Evolutionary conservation across 2,329 filamentous ascomycete genomes (phyloP), one percentile per base, ranked within the genome.

Genomic region (Ophiocordyceps camponoti-floridani): DNA sequence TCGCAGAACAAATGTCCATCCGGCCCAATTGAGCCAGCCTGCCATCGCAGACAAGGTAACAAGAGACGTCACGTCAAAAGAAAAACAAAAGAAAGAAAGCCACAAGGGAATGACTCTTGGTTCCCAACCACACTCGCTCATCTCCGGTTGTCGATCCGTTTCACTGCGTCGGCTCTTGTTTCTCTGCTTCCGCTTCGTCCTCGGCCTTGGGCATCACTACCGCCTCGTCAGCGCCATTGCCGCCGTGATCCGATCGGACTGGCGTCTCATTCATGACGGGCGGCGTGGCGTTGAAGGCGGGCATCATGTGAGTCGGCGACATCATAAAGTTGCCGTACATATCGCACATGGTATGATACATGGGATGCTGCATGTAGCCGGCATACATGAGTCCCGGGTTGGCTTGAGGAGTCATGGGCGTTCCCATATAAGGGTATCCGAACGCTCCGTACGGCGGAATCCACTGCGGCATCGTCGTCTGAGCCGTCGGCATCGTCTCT

Each of bases 291-390:
- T 40, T 31, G 18, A 49, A 50, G 10, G 47, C 41, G 8, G 52
- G 48, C 49, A 54, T 49, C 51, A 54, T 49, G 13, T 49, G 50
- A 14, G 49, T 42, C 7, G 51, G 51, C 3, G 51, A 51, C 12
- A 49, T 23, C 41, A 52, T 44, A 37, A 53, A 46, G 33, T 50
- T 51, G 14, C 48, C 47, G 18, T 46, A 51, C 48, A 52, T 49
- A 26, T 51, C 48, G 23, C 47, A 51, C 48, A 53, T 48, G 14
- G 48, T 44, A 33, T 47, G 48, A 26, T 52, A 52, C 40, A 48
- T 48, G 1, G 44, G 49, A 40, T 44, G 45, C 9, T 48, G 50
- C 47, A 50, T 49, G 42, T 53, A 56, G n/a, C 48, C 47, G 18
- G 48, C 42, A 42, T 54, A 56, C 42, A 55, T 45, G 9, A 53